Conservation (phyloP, 2,329 filamentous ascomycete species). For the Aspergillus viridinutans region DNA sequence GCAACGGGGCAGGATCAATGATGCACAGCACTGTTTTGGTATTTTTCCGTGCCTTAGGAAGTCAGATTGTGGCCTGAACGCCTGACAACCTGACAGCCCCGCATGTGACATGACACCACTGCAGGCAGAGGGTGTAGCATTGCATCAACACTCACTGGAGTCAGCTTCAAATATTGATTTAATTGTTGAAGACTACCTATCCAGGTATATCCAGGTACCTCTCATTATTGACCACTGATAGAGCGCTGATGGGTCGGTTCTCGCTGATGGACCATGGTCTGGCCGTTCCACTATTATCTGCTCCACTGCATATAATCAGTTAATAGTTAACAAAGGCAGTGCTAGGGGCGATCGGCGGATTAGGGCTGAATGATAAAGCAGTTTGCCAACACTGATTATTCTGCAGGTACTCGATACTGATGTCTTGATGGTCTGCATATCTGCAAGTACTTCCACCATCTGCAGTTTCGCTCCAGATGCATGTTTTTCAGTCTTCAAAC, state of each 20-base stretch:
- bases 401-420: not conserved
- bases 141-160: not conserved
- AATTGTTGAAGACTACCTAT: no score
- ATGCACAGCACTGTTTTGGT: not conserved
- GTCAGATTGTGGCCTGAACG: not conserved
- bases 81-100: not conserved
- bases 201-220: no score
- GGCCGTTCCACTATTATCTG: not conserved
- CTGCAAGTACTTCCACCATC: no score
- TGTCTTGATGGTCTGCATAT: not conserved
- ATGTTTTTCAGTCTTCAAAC: no score
- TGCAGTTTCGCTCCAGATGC: not conserved
- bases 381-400: not conserved
- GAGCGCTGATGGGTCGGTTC: no score
- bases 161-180: not conserved
- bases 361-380: not conserved
- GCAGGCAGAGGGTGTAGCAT: no score
- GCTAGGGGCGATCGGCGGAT: not conserved
- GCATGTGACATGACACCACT: not conserved
- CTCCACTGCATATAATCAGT: no score
- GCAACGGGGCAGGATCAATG: not conserved
- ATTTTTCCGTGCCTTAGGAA: not conserved
- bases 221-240: no score
- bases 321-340: no score
- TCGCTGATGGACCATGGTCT: not conserved